These are phyloP conservation scores for Aspergillus luchuensis DNA, from an alignment of 2,329 filamentous ascomycete genomes.

Conservation along the genomic window DNA sequence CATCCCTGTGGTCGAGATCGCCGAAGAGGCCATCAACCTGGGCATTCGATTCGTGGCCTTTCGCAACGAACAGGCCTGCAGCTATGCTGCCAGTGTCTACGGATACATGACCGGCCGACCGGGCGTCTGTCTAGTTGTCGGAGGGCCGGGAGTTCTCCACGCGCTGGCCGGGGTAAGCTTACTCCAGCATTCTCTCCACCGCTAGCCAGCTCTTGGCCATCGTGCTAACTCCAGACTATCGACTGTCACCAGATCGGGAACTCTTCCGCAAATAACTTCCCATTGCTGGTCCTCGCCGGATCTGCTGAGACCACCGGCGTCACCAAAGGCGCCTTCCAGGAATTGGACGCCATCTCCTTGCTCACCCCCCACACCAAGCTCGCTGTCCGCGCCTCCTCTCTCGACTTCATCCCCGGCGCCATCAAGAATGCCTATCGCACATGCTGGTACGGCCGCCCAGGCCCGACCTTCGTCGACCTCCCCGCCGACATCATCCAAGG, in stretches of 20 bases:
- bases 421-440: conserved; percentile 56
- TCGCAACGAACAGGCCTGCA: conserved; percentile 61
- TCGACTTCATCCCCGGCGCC: conserved; percentile 50
- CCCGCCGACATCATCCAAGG: conserved; percentile 59
- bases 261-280: conserved; percentile 57
- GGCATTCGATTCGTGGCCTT: conserved; percentile 62
- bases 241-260: conserved; percentile 46
- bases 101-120: conserved; percentile 60
- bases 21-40: conserved; percentile 58
- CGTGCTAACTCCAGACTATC: conserved; percentile 5
- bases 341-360: conserved; percentile 58
- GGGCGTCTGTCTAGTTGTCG: conserved; percentile 61
- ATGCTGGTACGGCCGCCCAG: conserved; percentile 57
- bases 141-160: conserved; percentile 61
- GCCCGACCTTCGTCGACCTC: conserved; percentile 57
- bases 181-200: neutral
- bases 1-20: conserved; percentile 60
- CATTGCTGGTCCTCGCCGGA: conserved; percentile 57
- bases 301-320: conserved; percentile 55
- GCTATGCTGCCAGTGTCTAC: conserved; percentile 61
- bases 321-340: conserved; percentile 59
- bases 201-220: neutral
- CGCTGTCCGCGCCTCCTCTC: conserved; percentile 48
- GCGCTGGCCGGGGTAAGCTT: conserved; percentile 56
- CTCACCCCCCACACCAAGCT: conserved; percentile 57